Percentiles rank a stretch among this genome's conserved stretches.
phyloP scores from a whole-genome alignment of 495 filamentous ascomycete species.

The Choiromyces venosus region DNA sequence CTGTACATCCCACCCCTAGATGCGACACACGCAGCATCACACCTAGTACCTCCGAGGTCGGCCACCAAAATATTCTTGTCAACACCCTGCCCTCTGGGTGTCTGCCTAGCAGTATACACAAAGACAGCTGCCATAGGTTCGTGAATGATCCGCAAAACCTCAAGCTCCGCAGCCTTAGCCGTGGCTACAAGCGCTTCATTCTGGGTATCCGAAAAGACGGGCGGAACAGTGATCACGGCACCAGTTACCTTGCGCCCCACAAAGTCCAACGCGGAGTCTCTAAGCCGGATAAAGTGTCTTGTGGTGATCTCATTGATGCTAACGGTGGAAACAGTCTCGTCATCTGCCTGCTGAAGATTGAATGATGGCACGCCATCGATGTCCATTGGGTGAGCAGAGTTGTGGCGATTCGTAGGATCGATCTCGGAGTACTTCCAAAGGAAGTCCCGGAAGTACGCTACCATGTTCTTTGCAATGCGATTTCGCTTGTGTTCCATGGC shows the following conservation, averaged over 20 bases:
- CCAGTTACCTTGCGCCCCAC: slow-evolving; percentile 86
- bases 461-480: slow-evolving; percentile 78
- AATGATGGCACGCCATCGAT: slow-evolving; percentile 69
- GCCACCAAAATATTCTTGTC: slow-evolving; percentile 92
- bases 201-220: slow-evolving; percentile 83
- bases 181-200: slow-evolving; percentile 69
- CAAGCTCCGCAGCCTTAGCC: slow-evolving; percentile 73
- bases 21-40: slow-evolving; percentile 82
- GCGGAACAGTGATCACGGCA: slow-evolving; percentile 87
- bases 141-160: slow-evolving; percentile 90
- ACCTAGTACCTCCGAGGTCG: slow-evolving; percentile 86
- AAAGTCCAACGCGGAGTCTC: slow-evolving; percentile 79
- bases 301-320: slow-evolving; percentile 79
- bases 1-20: slow-evolving; percentile 95
- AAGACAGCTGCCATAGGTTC: slow-evolving; percentile 89
- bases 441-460: slow-evolving; percentile 93
- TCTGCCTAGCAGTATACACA: slow-evolving; percentile 73
- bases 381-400: slow-evolving; percentile 83
- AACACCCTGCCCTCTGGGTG: slow-evolving; percentile 54
- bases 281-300: slow-evolving; percentile 75
- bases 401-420: slow-evolving; percentile 89
- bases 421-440: slow-evolving; percentile 68
- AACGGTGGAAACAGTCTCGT: slow-evolving; percentile 62
- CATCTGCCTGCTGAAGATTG: slow-evolving; percentile 69
- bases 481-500: slow-evolving; percentile 93